Evolutionary conservation across 257 asterid genomes (phyloP).

Genomic region (Pogostemon cablin): DNA sequence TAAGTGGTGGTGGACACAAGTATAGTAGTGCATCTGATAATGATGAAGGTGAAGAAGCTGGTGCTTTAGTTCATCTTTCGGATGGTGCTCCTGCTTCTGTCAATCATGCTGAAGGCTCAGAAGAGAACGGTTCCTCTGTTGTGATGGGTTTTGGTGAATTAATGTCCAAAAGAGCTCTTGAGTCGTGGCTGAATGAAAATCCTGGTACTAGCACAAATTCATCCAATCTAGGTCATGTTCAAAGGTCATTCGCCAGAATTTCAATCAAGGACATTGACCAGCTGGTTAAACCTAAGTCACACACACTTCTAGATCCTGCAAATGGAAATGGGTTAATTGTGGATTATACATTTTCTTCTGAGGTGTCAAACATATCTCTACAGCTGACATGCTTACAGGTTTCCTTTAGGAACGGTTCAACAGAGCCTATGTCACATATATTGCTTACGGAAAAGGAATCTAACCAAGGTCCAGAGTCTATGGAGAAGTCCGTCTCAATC

Average conservation of each 20-base stretch:
- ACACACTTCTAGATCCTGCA: slow-evolving; percentile 70
- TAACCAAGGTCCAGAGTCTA: slow-evolving; percentile 46
- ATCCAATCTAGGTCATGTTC: slow-evolving; percentile 46
- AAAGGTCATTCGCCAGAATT: slow-evolving; percentile 78
- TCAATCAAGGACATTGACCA: slow-evolving; percentile 76
- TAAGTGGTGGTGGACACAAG: slow-evolving; percentile 53
- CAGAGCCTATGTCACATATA: slow-evolving; percentile 68
- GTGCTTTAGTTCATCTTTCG: slow-evolving; percentile 70
- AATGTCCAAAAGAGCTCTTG: slow-evolving; percentile 74
- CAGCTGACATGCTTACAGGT: slow-evolving; percentile 66
- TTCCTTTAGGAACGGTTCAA: slow-evolving; percentile 66
- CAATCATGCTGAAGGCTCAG: slow-evolving; percentile 40
- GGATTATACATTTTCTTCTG: slow-evolving; percentile 67
- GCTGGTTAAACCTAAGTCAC: slow-evolving; percentile 72
- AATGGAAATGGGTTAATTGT: slow-evolving; percentile 85
- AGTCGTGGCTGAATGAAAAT: slow-evolving; percentile 91
- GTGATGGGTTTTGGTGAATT: slow-evolving; percentile 66
- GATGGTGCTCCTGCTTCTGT: slow-evolving; percentile 58
- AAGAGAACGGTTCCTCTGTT: slow-evolving; percentile 44
- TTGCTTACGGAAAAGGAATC: slow-evolving; percentile 66
- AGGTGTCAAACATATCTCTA: slow-evolving; percentile 66
- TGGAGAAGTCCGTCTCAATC: slow-evolving; percentile 54
- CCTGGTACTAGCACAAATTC: slow-evolving; percentile 53
- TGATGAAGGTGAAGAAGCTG: slow-evolving; percentile 48
- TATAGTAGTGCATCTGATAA: slow-evolving; percentile 47